phyloP scores from a whole-genome alignment of 345 rosid genomes.

The Populus nigra region DNA sequence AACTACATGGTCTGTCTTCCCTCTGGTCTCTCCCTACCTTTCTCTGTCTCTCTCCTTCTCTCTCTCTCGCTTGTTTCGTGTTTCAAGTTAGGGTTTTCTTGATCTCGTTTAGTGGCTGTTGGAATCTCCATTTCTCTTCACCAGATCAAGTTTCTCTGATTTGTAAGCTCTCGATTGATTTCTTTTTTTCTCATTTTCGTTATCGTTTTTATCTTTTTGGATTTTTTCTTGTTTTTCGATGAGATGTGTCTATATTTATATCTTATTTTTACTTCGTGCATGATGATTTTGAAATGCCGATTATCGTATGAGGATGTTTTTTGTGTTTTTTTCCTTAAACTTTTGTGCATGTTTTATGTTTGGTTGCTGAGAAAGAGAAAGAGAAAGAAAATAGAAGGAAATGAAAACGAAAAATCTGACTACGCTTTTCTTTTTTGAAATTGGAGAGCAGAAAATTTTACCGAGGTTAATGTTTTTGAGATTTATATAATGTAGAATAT shows the following conservation, averaged over 20 bases:
- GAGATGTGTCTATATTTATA: neutral
- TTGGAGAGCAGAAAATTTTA: neutral
- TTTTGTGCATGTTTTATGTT: neutral
- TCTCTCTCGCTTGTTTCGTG: conserved; percentile 4
- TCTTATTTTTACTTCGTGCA: neutral
- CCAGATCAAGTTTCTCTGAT: conserved; percentile 53
- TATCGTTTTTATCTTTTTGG: neutral
- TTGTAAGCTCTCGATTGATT: conserved; percentile 50
- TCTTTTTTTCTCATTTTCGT: conserved; percentile 11
- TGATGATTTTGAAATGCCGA: conserved; percentile 11
- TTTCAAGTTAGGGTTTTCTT: conserved; percentile 44
- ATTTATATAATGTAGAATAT: neutral
- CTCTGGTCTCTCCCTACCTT: neutral
- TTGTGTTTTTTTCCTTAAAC: neutral
- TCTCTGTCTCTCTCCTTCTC: conserved; percentile 7
- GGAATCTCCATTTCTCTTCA: conserved; percentile 18
- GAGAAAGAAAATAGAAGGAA: neutral
- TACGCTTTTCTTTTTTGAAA: neutral
- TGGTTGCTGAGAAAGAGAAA: conserved; percentile 8
- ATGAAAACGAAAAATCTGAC: too few relatives aligned
- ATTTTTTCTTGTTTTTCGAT: neutral
- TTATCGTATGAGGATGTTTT: neutral
- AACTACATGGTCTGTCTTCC: conserved; percentile 44
- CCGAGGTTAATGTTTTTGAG: neutral
- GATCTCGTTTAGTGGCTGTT: conserved; percentile 23